A percentile compares a stretch with the other conserved stretches of the same genome.
phyloP scores from a whole-genome alignment of 1,284 basidiomycete genomes.

The Sanghuangporus baumii region DNA sequence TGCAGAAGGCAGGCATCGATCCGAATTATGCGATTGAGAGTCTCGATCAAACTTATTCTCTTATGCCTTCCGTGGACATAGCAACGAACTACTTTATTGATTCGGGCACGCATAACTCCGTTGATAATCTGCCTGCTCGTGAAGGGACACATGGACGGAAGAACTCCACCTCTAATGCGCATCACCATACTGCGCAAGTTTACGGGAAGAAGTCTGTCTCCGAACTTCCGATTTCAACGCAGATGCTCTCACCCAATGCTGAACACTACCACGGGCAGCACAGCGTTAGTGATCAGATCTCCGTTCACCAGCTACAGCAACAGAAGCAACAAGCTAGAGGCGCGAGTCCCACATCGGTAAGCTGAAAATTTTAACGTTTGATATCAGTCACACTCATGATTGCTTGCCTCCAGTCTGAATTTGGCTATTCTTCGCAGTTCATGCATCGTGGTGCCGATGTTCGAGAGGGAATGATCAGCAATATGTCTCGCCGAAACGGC shows the following conservation, averaged over 20 bases:
- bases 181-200: neutral
- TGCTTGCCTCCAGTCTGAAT: neutral
- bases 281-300: neutral
- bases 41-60: slow-evolving; percentile 1
- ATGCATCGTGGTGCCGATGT: neutral
- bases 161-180: neutral
- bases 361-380: neutral
- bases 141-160: neutral
- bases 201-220: neutral
- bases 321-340: neutral
- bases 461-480: neutral
- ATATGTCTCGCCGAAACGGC: slow-evolving; percentile 18
- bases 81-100: neutral
- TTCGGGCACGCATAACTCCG: neutral
- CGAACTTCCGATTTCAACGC: neutral
- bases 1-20: slow-evolving; percentile 10
- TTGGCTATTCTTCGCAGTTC: neutral
- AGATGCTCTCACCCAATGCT: neutral
- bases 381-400: neutral
- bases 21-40: slow-evolving; percentile 1
- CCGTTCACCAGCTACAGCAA: neutral
- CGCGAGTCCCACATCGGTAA: neutral
- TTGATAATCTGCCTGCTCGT: neutral
- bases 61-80: slow-evolving; percentile 17
- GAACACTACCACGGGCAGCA: neutral